Evolutionary conservation across 352 stramenopile species (phyloP).

Genomic region (Phytophthora fragariaefolia): DNA sequence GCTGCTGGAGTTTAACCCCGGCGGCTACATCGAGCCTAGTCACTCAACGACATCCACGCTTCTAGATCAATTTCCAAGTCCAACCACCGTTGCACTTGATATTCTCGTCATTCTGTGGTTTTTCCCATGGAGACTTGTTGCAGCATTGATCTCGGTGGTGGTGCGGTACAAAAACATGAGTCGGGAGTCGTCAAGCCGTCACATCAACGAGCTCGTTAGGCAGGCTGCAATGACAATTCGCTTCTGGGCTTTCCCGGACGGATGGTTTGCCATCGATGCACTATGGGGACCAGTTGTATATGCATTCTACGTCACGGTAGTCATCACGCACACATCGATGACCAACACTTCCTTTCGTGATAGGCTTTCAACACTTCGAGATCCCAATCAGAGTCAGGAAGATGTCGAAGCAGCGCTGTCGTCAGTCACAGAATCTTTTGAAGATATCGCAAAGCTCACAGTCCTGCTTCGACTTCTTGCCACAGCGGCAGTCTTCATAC

Average conservation of each 20-base stretch:
- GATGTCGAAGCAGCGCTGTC: slow-evolving; percentile 10
- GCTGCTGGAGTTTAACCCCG: slow-evolving; percentile 30
- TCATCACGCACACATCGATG: slow-evolving; percentile 26
- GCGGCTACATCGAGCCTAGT: slow-evolving; percentile 36
- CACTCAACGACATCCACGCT: slow-evolving; percentile 32
- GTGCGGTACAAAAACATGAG: slow-evolving; percentile 15
- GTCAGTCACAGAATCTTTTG: slow-evolving; percentile 30
- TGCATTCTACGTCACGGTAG: slow-evolving; percentile 39
- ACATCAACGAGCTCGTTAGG: slow-evolving; percentile 25
- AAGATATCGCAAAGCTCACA: slow-evolving; percentile 41
- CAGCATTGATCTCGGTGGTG: slow-evolving; percentile 29
- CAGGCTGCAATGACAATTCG: slow-evolving; percentile 15
- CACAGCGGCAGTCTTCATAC: slow-evolving; percentile 39
- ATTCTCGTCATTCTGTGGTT: slow-evolving; percentile 34
- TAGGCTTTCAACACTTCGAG: slow-evolving; percentile 34
- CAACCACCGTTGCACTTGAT: slow-evolving; percentile 35
- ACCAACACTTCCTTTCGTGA: slow-evolving; percentile 21
- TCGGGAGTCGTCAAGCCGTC: slow-evolving; percentile 17
- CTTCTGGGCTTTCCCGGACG: slow-evolving; percentile 47
- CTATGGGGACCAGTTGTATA: slow-evolving; percentile 45
- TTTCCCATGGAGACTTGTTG: slow-evolving; percentile 29
- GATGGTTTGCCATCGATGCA: slow-evolving; percentile 44
- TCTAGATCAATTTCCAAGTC: slow-evolving; percentile 40
- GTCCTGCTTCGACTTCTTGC: slow-evolving; percentile 41
- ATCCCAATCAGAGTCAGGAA: slow-evolving; percentile 7